Evolutionary conservation across 306 rosid species (phyloP).

Genomic region (Vigna reflexopilosa): DNA sequence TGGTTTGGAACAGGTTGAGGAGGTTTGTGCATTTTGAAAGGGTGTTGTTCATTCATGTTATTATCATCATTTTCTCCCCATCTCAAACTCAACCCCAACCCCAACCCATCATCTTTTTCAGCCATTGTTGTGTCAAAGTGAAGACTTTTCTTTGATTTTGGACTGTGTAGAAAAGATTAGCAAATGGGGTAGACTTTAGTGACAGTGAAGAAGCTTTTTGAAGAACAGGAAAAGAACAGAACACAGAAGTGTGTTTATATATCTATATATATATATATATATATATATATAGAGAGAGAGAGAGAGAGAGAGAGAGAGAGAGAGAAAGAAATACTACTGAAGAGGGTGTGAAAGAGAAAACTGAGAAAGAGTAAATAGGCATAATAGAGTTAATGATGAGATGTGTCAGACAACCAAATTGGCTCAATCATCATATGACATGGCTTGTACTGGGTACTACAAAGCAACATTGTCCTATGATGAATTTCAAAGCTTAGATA

Average conservation of each 20-base stretch:
- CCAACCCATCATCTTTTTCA: conserved; percentile 60
- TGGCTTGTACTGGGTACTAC: conserved; percentile 21
- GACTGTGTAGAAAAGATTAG: not conserved
- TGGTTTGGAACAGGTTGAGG: conserved; percentile 52
- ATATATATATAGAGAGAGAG: conserved; percentile 35
- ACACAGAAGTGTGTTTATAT: conserved; percentile 46
- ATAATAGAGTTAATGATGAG: conserved; percentile 72
- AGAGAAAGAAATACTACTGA: not conserved
- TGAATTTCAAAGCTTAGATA: conserved; percentile 31
- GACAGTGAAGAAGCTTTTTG: conserved; percentile 41
- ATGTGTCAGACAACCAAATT: conserved; percentile 61
- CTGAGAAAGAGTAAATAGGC: conserved; percentile 28
- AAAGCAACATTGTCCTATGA: conserved; percentile 7
- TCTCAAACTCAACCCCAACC: conserved; percentile 65
- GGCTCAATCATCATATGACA: conserved; percentile 65
- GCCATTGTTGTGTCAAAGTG: conserved; percentile 51
- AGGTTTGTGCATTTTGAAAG: conserved; percentile 57
- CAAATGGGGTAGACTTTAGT: conserved; percentile 28
- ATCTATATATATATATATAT: conserved; percentile 48
- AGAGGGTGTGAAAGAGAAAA: conserved; percentile 2
- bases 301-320: conserved; percentile 31
- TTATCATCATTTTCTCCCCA: conserved; percentile 41
- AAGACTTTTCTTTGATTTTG: not conserved
- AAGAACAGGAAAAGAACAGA: conserved; percentile 50
- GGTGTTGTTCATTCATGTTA: not conserved